Evolutionary conservation across 202 grass and related monocot species (phyloP).

Genomic region (Musa balbisiana): DNA sequence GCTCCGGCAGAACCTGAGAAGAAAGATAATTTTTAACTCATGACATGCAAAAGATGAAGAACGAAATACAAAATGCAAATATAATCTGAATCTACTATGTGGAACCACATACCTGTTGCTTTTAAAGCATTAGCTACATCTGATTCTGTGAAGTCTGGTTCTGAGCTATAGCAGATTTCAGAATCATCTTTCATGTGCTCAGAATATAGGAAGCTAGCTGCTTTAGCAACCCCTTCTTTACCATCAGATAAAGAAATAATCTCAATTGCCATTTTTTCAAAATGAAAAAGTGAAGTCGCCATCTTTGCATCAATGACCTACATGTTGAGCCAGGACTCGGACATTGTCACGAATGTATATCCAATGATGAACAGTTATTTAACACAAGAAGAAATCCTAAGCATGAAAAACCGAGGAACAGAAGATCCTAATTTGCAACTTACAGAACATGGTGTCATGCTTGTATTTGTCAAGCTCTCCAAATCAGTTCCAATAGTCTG

Average conservation of each 20-base stretch:
- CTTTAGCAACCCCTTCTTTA: slow-evolving; percentile 78
- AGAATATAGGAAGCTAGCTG: slow-evolving; percentile 66
- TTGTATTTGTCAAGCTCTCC: slow-evolving; percentile 35
- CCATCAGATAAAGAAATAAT: slow-evolving; percentile 72
- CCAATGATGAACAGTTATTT: no score
- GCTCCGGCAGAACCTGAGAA: slow-evolving; percentile 69
- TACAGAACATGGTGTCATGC: slow-evolving; percentile 33
- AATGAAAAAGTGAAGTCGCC: slow-evolving; percentile 22
- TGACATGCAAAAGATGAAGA: slow-evolving; percentile 8
- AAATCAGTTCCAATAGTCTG: slow-evolving; percentile 39
- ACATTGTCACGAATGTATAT: neutral
- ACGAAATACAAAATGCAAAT: slow-evolving; percentile 3
- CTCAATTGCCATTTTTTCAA: slow-evolving; percentile 52
- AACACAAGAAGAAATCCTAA: no score
- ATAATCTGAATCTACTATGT: neutral
- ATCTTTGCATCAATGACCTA: slow-evolving; percentile 44
- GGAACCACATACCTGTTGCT: slow-evolving; percentile 43
- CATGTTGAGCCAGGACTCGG: slow-evolving; percentile 6
- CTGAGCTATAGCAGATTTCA: slow-evolving; percentile 19
- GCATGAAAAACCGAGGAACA: slow-evolving; percentile 9
- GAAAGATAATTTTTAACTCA: slow-evolving; percentile 15
- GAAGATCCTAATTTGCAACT: slow-evolving; percentile 27
- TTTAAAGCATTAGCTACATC: slow-evolving; percentile 61
- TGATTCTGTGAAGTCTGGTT: slow-evolving; percentile 49
- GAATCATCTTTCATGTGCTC: slow-evolving; percentile 33